Evolutionary conservation across 345 rosid genomes (phyloP).

Genomic region (Rhizophora apiculata): DNA sequence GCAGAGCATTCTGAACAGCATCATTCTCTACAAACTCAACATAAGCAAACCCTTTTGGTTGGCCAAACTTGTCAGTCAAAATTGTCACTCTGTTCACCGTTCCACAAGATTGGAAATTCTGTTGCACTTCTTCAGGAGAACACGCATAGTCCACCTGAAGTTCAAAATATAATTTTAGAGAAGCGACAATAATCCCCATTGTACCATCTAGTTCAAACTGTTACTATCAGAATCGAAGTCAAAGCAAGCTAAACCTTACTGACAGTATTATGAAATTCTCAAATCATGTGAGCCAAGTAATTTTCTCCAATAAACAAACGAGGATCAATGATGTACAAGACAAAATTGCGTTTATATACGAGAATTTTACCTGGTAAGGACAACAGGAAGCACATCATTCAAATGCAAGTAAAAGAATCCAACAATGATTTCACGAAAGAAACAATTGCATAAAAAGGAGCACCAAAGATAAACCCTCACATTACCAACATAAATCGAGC

Average conservation of each 20-base stretch:
- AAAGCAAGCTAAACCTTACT: too few species aligned
- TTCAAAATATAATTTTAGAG: slow-evolving; percentile 19
- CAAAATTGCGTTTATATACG: too few species aligned
- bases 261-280: too few species aligned
- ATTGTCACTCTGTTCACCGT: slow-evolving; percentile 86
- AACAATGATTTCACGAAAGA: not conserved
- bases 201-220: not conserved
- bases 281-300: too few species aligned
- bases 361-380: too few species aligned
- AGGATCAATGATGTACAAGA: not conserved
- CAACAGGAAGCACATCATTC: too few species aligned
- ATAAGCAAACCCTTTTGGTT: slow-evolving; percentile 97
- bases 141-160: slow-evolving; percentile 92
- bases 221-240: not conserved
- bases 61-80: slow-evolving; percentile 61
- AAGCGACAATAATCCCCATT: not conserved
- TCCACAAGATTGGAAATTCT: slow-evolving; percentile 98
- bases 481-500: slow-evolving; percentile 96
- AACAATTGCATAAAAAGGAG: slow-evolving; percentile 3
- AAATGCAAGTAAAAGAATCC: not conserved
- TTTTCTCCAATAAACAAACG: not conserved
- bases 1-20: slow-evolving; percentile 88
- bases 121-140: slow-evolving; percentile 98
- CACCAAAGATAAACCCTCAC: slow-evolving; percentile 51
- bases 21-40: slow-evolving; percentile 94